Percentiles rank a stretch among this genome's conserved stretches.
These are phyloP conservation scores for Alternaria gansuensis DNA, from an alignment of 2,329 filamentous ascomycete genomes.

Conservation along the genomic window DNA sequence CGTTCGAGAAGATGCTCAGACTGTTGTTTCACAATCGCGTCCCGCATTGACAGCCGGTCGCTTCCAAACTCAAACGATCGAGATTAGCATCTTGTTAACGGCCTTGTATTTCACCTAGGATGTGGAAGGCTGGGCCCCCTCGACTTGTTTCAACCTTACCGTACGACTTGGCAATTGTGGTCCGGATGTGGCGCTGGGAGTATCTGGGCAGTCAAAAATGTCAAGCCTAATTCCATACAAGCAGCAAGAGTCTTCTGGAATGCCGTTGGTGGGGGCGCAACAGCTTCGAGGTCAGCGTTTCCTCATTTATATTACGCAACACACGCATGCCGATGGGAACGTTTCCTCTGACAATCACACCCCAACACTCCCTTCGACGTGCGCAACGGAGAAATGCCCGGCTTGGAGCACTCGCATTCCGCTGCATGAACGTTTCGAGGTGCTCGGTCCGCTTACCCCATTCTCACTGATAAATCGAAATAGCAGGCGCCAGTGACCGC, in stretches of 20 bases:
- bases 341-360: neutral
- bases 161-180: constrained; percentile 10
- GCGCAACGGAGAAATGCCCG: constrained; percentile 7
- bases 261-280: constrained; percentile 1
- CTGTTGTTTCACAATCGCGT: constrained; percentile 27
- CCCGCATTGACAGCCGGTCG: constrained; percentile 20
- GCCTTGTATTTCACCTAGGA: constrained; percentile 7
- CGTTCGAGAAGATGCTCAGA: constrained; percentile 34
- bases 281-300: constrained; percentile 12
- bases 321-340: constrained; percentile 15
- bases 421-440: constrained; percentile 15
- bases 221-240: constrained; percentile 16
- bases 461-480: constrained; percentile 9
- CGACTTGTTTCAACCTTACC: constrained; percentile 7
- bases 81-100: constrained; percentile 7
- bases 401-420: constrained; percentile 1
- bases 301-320: constrained; percentile 6
- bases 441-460: constrained; percentile 14
- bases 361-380: constrained; percentile 2
- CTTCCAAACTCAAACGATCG: constrained; percentile 13
- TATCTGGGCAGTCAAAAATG: constrained; percentile 21
- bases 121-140: constrained; percentile 12
- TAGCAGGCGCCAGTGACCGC: constrained; percentile 12
- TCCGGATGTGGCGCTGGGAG: constrained; percentile 12
- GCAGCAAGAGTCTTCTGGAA: constrained; percentile 18